Conservation (phyloP, 106 monocot genomes). For the Gastrodia elata region DNA sequence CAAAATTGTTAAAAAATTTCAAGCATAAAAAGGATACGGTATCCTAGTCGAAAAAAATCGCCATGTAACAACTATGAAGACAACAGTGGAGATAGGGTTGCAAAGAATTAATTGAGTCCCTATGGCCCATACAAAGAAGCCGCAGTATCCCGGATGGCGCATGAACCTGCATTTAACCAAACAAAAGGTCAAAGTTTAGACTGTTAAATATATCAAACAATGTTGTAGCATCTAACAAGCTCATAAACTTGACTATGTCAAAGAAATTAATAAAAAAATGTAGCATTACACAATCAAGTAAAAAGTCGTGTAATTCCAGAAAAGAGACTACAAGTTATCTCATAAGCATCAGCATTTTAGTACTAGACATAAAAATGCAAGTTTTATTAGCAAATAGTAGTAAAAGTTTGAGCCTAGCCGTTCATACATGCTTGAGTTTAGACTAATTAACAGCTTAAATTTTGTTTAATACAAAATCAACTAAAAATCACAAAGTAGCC, state of each 20-base stretch:
- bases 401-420: too few relatives aligned
- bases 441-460: too few relatives aligned
- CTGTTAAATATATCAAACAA: not conserved
- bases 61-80: slow-evolving; percentile 55
- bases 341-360: not conserved
- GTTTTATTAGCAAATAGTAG: too few relatives aligned
- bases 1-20: not conserved
- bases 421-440: too few relatives aligned
- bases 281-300: too few relatives aligned
- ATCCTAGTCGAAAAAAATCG: slow-evolving; percentile 71
- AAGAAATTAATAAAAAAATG: not conserved
- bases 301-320: not conserved
- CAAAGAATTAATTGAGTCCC: slow-evolving; percentile 91
- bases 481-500: too few relatives aligned
- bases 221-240: not conserved
- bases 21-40: slow-evolving; percentile 53
- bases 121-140: slow-evolving; percentile 76
- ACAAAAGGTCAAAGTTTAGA: not conserved
- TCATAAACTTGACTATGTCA: not conserved
- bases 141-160: slow-evolving; percentile 90
- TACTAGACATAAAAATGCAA: not conserved
- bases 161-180: slow-evolving; percentile 44
- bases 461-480: too few relatives aligned
- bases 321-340: not conserved
- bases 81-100: slow-evolving; percentile 62